A percentile compares a stretch with the other conserved stretches of the same genome.
Conservation (phyloP, 2,329 filamentous ascomycete species). For the Cyclaneusma minus region DNA sequence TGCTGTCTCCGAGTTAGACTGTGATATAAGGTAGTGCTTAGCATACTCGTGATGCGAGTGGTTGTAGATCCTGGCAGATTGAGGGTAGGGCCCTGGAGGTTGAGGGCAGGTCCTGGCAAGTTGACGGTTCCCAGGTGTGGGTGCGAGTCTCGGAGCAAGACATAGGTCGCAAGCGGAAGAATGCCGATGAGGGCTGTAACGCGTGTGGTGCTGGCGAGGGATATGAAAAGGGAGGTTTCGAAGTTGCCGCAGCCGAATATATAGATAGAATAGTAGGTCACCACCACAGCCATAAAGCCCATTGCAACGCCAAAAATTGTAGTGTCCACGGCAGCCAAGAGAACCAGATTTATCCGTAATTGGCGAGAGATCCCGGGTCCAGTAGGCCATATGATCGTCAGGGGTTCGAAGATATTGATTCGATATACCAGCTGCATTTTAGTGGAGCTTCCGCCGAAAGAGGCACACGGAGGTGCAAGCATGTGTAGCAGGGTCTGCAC, state of each 20-base stretch:
- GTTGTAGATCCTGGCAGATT: too few species aligned
- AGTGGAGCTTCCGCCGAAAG: too few species aligned
- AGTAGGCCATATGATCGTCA: constrained; percentile 63
- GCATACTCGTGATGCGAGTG: too few species aligned
- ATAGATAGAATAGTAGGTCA: constrained; percentile 70
- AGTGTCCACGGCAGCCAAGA: constrained; percentile 68
- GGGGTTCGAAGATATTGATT: constrained; percentile 65
- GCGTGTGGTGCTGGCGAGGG: constrained; percentile 58
- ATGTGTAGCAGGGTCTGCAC: too few species aligned
- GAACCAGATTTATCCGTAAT: constrained; percentile 65
- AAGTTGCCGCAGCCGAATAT: constrained; percentile 72
- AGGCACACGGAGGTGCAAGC: too few species aligned
- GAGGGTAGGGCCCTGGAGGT: too few species aligned
- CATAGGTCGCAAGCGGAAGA: constrained; percentile 61
- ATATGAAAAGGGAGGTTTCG: constrained; percentile 69
- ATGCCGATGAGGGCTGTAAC: constrained; percentile 61
- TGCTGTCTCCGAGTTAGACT: too few species aligned
- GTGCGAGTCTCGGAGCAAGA: too few species aligned
- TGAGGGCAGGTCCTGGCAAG: too few species aligned
- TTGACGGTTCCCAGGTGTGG: too few species aligned
- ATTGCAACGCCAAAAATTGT: constrained; percentile 70
- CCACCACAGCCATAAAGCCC: constrained; percentile 64
- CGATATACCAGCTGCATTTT: too few species aligned
- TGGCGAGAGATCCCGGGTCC: constrained; percentile 42
- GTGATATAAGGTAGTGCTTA: too few species aligned